Evolutionary conservation across 2,329 filamentous ascomycete genomes (phyloP), one percentile per base, ranked within the genome.

Genomic region (Podosphaera xanthii): DNA sequence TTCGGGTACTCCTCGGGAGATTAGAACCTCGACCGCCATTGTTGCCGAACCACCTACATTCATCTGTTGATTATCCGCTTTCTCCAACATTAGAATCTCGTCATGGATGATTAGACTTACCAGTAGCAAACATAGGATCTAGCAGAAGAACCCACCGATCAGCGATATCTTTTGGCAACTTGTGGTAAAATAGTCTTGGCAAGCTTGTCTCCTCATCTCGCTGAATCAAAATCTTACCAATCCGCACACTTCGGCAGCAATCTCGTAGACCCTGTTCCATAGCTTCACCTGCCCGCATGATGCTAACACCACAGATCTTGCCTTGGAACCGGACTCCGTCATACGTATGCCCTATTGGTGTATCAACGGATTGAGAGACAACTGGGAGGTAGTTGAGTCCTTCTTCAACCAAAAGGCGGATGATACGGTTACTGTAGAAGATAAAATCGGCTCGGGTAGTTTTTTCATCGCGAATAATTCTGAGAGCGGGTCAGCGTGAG

Each of bases 81-180:
- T 22, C 22, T 22, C 22, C 22, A 22, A 22, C 22, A 22, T 22
- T 22, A 22, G 22, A 22, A 22, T 22, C 22, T 22, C 22, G 22
- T 22, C 22, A 22, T 22, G 1, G 22, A 22, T 22, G 22, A 22
- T 54, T 6, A 36, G n/a, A 64, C 76, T 67, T 72, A 90, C 88
- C 90, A 65, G 92, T 98, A 60, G 92, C 92, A 73, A 98, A 90
- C 92, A 98, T 98, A n/a, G 92, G 92, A 70, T 98, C 92, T 53
- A 98, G 74, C 52, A 98, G 76, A 61, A 98, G 75, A 42, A 96
- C 91, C 90, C 92, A 98, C 70, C 92, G 77, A 59, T 91, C 80
- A 33, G 86, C 81, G 70, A 98, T 96, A 70, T 98, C 92, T 69
- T 88, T 84, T 5, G 92, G 92, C 44, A 98, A 78, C 75, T 98